phyloP scores from a whole-genome alignment of 805 yeast species.

The Isabelozyma rhagii region DNA sequence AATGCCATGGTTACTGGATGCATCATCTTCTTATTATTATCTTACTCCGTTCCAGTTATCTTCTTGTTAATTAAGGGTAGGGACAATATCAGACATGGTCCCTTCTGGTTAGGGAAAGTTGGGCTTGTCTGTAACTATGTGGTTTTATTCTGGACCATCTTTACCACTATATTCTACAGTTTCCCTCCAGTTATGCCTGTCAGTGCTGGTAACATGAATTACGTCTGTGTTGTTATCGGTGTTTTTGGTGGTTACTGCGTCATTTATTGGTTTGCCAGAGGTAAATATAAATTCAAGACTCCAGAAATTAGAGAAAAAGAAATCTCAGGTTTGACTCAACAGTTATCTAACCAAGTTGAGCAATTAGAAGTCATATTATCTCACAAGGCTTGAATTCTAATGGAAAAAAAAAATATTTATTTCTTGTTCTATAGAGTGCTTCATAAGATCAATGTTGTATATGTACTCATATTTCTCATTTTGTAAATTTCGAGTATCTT shows the following conservation, averaged over 20 bases:
- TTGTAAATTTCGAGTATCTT: background rate
- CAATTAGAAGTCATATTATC: slow-evolving; percentile 19
- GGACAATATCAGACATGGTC: slow-evolving; percentile 55
- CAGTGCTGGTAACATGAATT: slow-evolving; percentile 61
- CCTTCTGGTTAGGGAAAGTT: slow-evolving; percentile 60
- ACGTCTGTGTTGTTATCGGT: slow-evolving; percentile 50
- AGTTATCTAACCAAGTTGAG: slow-evolving; percentile 20
- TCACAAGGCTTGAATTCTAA: background rate
- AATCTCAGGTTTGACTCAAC: slow-evolving; percentile 16
- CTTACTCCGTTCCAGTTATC: slow-evolving; percentile 54
- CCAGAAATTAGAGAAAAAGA: slow-evolving; percentile 18
- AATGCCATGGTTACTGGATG: slow-evolving; percentile 63
- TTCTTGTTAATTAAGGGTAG: slow-evolving; percentile 50
- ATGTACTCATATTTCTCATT: background rate
- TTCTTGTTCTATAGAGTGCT: background rate
- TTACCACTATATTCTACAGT: slow-evolving; percentile 58
- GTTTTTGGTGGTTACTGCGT: slow-evolving; percentile 45
- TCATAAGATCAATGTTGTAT: background rate
- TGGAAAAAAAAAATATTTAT: background rate
- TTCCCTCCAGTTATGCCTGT: slow-evolving; percentile 67
- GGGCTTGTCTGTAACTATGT: slow-evolving; percentile 53
- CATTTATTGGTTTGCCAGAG: slow-evolving; percentile 51
- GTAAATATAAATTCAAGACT: slow-evolving; percentile 17
- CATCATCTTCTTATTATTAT: slow-evolving; percentile 53
- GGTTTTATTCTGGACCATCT: slow-evolving; percentile 53